Evolutionary conservation across 2,329 filamentous ascomycete genomes (phyloP).

Genomic region (Talaromyces sp.): DNA sequence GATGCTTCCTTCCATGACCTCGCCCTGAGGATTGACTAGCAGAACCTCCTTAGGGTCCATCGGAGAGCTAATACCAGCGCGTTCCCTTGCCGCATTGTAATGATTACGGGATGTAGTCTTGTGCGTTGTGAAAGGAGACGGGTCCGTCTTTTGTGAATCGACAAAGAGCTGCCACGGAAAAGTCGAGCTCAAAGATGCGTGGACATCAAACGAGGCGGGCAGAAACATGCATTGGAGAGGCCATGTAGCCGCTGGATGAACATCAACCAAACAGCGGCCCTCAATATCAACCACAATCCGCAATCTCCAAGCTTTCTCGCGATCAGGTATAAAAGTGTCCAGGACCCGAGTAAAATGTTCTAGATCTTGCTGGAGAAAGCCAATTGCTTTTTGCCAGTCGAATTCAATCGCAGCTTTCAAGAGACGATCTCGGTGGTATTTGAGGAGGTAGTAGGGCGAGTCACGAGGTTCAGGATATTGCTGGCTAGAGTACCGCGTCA

Average conservation of each 20-base stretch:
- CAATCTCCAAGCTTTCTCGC: constrained; percentile 32
- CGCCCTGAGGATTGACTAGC: constrained; percentile 59
- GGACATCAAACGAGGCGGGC: constrained; percentile 14
- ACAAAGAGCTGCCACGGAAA: constrained; percentile 47
- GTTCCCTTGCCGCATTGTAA: constrained; percentile 65
- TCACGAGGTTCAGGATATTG: constrained; percentile 33
- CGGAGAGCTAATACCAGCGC: constrained; percentile 50
- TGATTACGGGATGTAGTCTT: constrained; percentile 73
- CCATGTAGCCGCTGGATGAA: constrained; percentile 23
- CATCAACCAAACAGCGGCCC: constrained; percentile 28
- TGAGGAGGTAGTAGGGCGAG: constrained; percentile 72
- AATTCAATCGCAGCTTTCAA: constrained; percentile 53
- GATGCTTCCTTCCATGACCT: constrained; percentile 79
- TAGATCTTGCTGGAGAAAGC: constrained; percentile 26
- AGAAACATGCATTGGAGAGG: constrained; percentile 22
- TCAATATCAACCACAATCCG: constrained; percentile 28
- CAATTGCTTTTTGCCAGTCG: constrained; percentile 36
- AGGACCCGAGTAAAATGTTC: constrained; percentile 22
- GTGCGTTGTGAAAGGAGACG: constrained; percentile 68
- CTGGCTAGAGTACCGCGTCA: constrained; percentile 22
- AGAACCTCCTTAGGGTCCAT: constrained; percentile 63
- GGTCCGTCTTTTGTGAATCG: constrained; percentile 47
- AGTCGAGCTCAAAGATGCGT: constrained; percentile 6
- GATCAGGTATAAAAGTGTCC: constrained; percentile 27
- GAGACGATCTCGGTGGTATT: constrained; percentile 73